Evolutionary conservation across 2,329 filamentous ascomycete species (phyloP), one percentile per base, ranked within the genome.

Genomic region (Colletotrichum destructivum): DNA sequence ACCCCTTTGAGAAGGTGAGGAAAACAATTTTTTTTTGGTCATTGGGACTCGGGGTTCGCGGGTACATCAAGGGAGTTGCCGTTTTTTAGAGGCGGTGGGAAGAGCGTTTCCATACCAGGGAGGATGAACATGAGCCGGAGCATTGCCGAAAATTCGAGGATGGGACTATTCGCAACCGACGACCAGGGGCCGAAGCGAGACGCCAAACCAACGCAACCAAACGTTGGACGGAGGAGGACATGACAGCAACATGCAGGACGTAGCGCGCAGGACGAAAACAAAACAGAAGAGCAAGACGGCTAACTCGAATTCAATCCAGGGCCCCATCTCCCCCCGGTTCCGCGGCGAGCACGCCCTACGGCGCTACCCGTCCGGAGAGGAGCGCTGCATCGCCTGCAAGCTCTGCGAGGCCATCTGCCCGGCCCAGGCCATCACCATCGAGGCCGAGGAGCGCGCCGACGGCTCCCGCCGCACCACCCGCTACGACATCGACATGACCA

Each of bases 401-500:
- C 92, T 99, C 71, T 99, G 96, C 86, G 96, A 99, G 87, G 96
- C 96, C 78, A 93, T 98, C 81, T 99, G 96, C 89, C 96, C 96
- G 52, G 96, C 96, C 69, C 94, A 98, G 85, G 96, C 96, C 80
- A 99, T 99, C 84, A 99, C 96, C 64, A 99, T 99, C 79, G 96
- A 99, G 87, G 96, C 96, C 69, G 96, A 99, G 84, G 96, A 99
- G 88, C 95, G 96, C 81, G 94, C 94, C 80, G 96, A 99, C 79
- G 96, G 96, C 75, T 97, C 94, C 80, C 92, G 96, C 84, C 91
- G 96, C 81, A 99, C 96, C 62, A 98, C 96, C 72, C 92, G 96
- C 82, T 99, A 99, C 86, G 96, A 99, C 83, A 98, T 99, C 81
- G 96, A 99, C 86, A 99, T 99, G 96, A 98, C 96, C 80, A 99